Conservation (phyloP, 768 basidiomycete species). For the Glaciozyma antarctica region DNA sequence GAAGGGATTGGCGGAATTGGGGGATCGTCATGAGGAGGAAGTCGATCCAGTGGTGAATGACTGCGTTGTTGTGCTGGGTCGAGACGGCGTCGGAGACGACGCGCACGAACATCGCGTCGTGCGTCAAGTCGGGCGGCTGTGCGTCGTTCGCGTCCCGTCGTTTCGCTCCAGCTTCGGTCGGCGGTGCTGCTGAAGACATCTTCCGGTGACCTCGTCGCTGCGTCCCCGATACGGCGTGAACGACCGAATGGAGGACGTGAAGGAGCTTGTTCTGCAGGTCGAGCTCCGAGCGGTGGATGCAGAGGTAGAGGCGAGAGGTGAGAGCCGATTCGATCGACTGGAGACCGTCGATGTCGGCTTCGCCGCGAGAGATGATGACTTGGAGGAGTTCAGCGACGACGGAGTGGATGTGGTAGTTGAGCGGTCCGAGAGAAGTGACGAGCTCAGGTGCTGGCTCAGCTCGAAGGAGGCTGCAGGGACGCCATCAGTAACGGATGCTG, state of each 20-base stretch:
- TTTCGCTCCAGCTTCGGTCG: not conserved
- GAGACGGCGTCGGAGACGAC: constrained; percentile 73
- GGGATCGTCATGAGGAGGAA: constrained; percentile 85
- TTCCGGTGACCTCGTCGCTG: not conserved
- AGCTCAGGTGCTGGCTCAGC: constrained; percentile 58
- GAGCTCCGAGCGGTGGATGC: constrained; percentile 58
- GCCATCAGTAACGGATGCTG: no score
- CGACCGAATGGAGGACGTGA: constrained; percentile 72
- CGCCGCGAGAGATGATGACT: constrained; percentile 67
- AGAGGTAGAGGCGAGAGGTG: constrained; percentile 63
- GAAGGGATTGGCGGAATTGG: constrained; percentile 65
- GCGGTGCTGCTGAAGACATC: not conserved
- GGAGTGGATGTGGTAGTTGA: constrained; percentile 61
- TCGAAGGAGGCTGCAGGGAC: constrained; percentile 55
- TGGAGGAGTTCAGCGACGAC: constrained; percentile 73
- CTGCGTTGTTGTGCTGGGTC: constrained; percentile 57
- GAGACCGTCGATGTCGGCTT: constrained; percentile 54
- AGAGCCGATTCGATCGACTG: constrained; percentile 61
- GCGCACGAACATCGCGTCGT: constrained; percentile 63
- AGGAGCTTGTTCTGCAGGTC: constrained; percentile 89
- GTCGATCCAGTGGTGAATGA: constrained; percentile 92
- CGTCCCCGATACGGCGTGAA: constrained; percentile 40
- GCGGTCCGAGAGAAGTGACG: constrained; percentile 49
- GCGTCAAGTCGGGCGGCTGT: constrained; percentile 28
- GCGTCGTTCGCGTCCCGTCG: constrained; percentile 1